Evolutionary conservation across 768 basidiomycete species (phyloP).

Genomic region (Trametes cinnabarina): DNA sequence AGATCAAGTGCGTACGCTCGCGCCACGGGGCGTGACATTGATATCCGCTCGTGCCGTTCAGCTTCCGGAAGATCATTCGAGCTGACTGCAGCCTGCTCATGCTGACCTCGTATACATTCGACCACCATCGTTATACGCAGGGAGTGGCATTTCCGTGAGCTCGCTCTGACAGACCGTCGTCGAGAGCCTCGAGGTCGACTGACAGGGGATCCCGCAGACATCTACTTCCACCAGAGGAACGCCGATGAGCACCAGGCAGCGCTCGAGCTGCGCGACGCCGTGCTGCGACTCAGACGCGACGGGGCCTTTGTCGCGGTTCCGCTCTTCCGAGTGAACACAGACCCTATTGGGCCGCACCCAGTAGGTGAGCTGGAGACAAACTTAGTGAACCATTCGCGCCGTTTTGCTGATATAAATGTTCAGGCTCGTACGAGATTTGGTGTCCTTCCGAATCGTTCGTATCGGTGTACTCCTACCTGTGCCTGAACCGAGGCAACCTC

Average conservation of each 20-base stretch:
- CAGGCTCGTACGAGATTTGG: conserved; percentile 84
- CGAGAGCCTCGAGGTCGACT: conserved; percentile 26
- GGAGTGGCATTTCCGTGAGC: conserved; percentile 22
- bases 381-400: background rate
- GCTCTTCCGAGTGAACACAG: conserved; percentile 65
- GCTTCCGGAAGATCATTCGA: background rate
- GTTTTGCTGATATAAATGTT: background rate
- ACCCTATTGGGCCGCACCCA: conserved; percentile 73
- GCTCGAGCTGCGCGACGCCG: conserved; percentile 65
- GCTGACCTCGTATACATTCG: background rate
- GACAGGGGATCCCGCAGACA: conserved; percentile 45
- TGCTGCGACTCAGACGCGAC: conserved; percentile 65
- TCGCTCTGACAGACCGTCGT: no score
- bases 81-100: background rate
- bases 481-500: conserved; percentile 60
- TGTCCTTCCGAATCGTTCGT: conserved; percentile 71
- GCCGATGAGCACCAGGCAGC: conserved; percentile 60
- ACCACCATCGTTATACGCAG: background rate
- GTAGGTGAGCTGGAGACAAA: conserved; percentile 51
- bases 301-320: conserved; percentile 82
- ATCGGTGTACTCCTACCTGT: conserved; percentile 75
- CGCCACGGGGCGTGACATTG: background rate
- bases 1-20: conserved; percentile 20
- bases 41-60: background rate
- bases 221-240: conserved; percentile 76